phyloP scores from a whole-genome alignment of 2,329 filamentous ascomycete genomes.

The Neonectria magnoliae region DNA sequence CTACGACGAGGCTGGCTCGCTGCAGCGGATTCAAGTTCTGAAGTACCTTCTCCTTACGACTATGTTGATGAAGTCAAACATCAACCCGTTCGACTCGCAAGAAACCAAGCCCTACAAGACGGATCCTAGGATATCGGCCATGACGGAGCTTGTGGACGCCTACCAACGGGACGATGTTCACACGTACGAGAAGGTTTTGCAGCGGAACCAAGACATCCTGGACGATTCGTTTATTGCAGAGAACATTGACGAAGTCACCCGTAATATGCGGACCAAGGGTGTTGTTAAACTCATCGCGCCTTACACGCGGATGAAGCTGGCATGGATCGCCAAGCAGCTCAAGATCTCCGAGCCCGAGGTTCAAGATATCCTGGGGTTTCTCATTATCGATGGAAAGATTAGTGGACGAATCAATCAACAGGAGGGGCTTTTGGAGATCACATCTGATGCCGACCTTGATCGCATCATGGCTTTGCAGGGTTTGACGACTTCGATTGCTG shows the following conservation, averaged over 20 bases:
- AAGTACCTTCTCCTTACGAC: slow-evolving; percentile 97
- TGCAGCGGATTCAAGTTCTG: slow-evolving; percentile 95
- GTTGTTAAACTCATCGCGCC: slow-evolving; percentile 93
- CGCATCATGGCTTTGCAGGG: slow-evolving; percentile 77
- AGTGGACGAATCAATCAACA: slow-evolving; percentile 90
- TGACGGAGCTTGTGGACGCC: slow-evolving; percentile 96
- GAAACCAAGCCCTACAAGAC: slow-evolving; percentile 99
- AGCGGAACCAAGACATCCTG: slow-evolving; percentile 87
- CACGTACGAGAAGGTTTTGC: slow-evolving; percentile 86
- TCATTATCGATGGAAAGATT: slow-evolving; percentile 91
- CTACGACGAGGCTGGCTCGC: slow-evolving; percentile 96
- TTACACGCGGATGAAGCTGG: slow-evolving; percentile 90
- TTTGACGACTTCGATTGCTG: slow-evolving; percentile 76
- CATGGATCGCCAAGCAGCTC: slow-evolving; percentile 88
- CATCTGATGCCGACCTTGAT: slow-evolving; percentile 76
- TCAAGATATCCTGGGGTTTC: slow-evolving; percentile 92
- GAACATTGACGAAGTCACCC: slow-evolving; percentile 98
- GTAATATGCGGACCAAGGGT: slow-evolving; percentile 97
- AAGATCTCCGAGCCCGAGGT: slow-evolving; percentile 88
- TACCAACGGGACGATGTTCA: slow-evolving; percentile 97
- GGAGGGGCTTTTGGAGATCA: slow-evolving; percentile 83
- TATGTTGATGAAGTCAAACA: slow-evolving; percentile 98
- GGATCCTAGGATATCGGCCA: slow-evolving; percentile 92
- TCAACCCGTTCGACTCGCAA: slow-evolving; percentile 98
- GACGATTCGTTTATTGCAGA: slow-evolving; percentile 96